Conservation (phyloP, 352 stramenopile genomes). For the Phytopythium chamaehyphon region DNA sequence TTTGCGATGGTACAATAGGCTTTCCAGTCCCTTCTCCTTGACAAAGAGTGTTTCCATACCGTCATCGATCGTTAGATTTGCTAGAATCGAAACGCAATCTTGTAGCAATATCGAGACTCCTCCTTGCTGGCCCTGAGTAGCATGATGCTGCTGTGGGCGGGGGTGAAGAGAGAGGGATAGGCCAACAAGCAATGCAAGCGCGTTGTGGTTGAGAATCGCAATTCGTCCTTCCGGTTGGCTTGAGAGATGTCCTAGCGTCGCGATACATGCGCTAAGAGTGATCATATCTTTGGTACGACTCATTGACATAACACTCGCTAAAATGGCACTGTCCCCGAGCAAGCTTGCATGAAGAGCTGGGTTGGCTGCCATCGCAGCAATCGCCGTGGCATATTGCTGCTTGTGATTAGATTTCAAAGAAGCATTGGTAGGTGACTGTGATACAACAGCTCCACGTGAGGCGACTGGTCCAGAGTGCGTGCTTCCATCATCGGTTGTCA, state of each 20-base stretch:
- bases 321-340: constrained; percentile 48
- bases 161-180: constrained; percentile 22
- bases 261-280: constrained; percentile 46
- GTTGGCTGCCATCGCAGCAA: constrained; percentile 69
- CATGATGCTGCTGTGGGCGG: constrained; percentile 14
- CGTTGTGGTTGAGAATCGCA: constrained; percentile 51
- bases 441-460: too few relatives aligned
- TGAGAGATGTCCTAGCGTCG: constrained; percentile 55
- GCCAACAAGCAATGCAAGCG: constrained; percentile 33
- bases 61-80: constrained; percentile 75
- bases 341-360: constrained; percentile 39
- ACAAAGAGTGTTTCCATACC: constrained; percentile 57
- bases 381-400: constrained; percentile 53
- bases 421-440: neutral
- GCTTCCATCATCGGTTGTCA: neutral
- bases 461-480: neutral
- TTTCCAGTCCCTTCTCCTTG: constrained; percentile 70
- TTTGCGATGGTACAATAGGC: constrained; percentile 48
- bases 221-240: constrained; percentile 38
- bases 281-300: constrained; percentile 55
- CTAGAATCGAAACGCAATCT: constrained; percentile 51
- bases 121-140: neutral
- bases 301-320: constrained; percentile 55
- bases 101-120: constrained; percentile 13
- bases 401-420: constrained; percentile 23